A percentile compares a stretch with the other conserved stretches of the same genome.
Evolutionary conservation across 441 rosid genomes (phyloP).

Genomic region (Brassica hybrid): DNA sequence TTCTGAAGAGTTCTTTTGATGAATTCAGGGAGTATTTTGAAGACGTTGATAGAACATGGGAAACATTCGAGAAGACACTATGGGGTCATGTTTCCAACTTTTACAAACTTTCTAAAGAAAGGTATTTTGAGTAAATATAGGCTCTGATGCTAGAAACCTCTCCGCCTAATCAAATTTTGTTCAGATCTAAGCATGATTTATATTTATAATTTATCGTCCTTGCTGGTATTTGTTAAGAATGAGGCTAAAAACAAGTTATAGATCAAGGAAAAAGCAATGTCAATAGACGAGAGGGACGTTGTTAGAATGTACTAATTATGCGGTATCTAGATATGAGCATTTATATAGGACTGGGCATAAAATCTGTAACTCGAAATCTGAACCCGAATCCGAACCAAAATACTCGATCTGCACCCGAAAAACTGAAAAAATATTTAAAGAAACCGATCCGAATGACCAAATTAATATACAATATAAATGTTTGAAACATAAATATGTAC

Average conservation of each 20-base stretch:
- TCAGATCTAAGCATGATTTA: not conserved
- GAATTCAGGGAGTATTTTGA: constrained; percentile 94
- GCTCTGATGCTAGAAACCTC: constrained; percentile 8
- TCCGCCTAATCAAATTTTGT: not conserved
- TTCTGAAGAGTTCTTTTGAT: constrained; percentile 34
- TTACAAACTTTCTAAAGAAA: constrained; percentile 93
- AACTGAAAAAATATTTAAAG: too few species aligned
- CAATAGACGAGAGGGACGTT: not conserved
- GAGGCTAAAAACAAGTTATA: constrained; percentile 14
- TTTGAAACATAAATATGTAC: too few species aligned
- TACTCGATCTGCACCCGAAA: too few species aligned
- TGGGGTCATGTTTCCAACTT: constrained; percentile 92
- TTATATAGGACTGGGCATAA: too few species aligned
- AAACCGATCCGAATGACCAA: too few species aligned
- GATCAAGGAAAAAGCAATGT: constrained; percentile 17
- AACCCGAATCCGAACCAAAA: too few species aligned
- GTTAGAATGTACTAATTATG: constrained; percentile 8
- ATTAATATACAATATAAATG: too few species aligned
- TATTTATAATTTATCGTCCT: not conserved
- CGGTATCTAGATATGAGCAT: constrained; percentile 7
- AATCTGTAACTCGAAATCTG: too few species aligned
- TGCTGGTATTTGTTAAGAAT: constrained; percentile 11
- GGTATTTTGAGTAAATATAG: constrained; percentile 52
- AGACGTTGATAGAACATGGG: constrained; percentile 98
- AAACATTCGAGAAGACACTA: constrained; percentile 95